Base-by-base conservation (phyloP, 495 filamentous ascomycete species). In the Bombardia bombarda region DNA sequence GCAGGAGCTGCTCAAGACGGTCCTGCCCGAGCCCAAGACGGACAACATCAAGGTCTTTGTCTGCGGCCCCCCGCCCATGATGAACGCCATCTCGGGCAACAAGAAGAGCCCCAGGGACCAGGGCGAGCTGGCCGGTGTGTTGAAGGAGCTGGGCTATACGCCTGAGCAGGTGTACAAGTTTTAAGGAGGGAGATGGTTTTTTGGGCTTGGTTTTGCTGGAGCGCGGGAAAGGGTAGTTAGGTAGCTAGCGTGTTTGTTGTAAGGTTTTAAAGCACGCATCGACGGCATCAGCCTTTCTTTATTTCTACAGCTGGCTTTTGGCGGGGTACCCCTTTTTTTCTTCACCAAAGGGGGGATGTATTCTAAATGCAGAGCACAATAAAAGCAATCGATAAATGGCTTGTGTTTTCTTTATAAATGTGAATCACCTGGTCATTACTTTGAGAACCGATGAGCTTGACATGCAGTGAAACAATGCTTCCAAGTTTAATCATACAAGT, bases 111-210 rank as follows among this genome's bases (percentile, higher is more conserved):
- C 90, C 8, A 68, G 73, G 46, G 90, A 98, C 57, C 92, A 98
- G 68, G 92, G 92, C 34, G 92, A 97, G 74, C 68, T 98, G 30
- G 67, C 66, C 4, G 92, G 92, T 43, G 62, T 80, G 51, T 67
- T 98, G 55, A 85, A 88, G 75, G 88, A 97, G 61, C 66, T 98
- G 39, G 92, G 92, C 14, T 98, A 96, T 70, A 74, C 56, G 43
- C 73, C 86, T 68, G 92, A 96, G 34, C 93, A 98, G 73, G 93
- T 98, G 20, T 97, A 85, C 73, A 98, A 98, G 75, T 98, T 98
- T 63, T 98, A 65, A 31, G 22, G 14, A 7, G 9, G 32, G 32
- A 4, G 12, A 7, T 33, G 5, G 9, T 4, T 36, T 36, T 20
- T 36, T 19, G 9, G 32, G 32, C 7, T 16, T 28, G 6, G 25